Evolutionary conservation across 2,329 filamentous ascomycete genomes (phyloP).

Genomic region (Talaromyces piceae): DNA sequence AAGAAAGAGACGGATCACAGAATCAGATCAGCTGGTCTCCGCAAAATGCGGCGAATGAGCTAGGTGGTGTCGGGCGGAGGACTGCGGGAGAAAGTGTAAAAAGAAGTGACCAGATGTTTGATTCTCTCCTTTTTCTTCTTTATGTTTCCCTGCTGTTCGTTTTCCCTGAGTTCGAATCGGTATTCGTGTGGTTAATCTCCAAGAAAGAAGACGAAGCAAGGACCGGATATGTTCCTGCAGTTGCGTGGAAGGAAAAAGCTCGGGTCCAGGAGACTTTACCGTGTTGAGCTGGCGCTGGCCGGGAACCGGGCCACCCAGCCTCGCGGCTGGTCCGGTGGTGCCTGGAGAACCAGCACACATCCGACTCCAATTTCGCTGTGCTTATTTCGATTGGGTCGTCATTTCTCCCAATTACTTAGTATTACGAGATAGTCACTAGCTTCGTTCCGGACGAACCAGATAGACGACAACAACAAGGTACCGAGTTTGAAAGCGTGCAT

Average conservation of each 20-base stretch:
- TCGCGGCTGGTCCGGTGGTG: neutral
- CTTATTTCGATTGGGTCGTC: too few relatives aligned
- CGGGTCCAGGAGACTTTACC: conserved; percentile 6
- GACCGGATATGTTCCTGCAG: neutral
- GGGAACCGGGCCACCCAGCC: neutral
- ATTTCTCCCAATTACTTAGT: too few relatives aligned
- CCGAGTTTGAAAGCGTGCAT: too few relatives aligned
- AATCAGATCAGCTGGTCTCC: conserved; percentile 1
- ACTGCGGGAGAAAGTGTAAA: neutral
- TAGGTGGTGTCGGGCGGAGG: neutral
- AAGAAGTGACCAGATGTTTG: neutral
- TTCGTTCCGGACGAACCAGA: too few relatives aligned
- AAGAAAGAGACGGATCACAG: neutral
- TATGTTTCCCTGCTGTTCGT: too few relatives aligned
- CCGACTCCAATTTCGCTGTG: too few relatives aligned
- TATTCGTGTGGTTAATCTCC: too few relatives aligned
- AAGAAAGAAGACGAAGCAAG: neutral
- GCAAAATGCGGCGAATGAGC: neutral
- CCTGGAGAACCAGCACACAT: too few relatives aligned
- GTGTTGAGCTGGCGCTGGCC: conserved; percentile 2
- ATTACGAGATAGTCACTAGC: too few relatives aligned
- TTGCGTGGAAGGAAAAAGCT: neutral
- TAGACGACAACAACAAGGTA: neutral
- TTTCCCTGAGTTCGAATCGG: neutral
- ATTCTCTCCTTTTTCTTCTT: neutral